These are phyloP conservation scores for Phytophthora rubi DNA, from an alignment of 352 stramenopile genomes.

Conservation along the genomic window DNA sequence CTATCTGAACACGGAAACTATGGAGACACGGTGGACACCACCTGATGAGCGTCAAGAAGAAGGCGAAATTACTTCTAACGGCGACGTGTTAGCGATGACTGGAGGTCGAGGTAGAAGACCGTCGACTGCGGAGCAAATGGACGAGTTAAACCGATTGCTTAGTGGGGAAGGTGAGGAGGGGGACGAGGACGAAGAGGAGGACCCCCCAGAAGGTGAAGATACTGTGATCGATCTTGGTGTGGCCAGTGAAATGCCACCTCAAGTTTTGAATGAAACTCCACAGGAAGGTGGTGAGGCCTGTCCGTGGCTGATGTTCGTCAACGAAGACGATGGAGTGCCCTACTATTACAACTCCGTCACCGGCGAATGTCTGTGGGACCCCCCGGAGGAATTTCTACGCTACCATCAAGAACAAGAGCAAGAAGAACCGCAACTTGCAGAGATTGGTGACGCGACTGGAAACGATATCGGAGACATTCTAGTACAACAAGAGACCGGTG, in stretches of 20 bases:
- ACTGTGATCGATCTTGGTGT: conserved; percentile 8
- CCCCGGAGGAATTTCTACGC: conserved; percentile 55
- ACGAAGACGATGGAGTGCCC: conserved; percentile 61
- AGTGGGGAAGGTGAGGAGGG: conserved; percentile 52
- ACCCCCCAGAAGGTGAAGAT: conserved; percentile 20
- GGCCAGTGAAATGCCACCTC: not conserved
- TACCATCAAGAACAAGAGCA: conserved; percentile 42
- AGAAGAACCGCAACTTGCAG: conserved; percentile 1
- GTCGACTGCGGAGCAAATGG: conserved; percentile 72
- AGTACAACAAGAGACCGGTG: not conserved
- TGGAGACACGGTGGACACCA: conserved; percentile 61
- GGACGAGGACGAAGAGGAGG: conserved; percentile 14
- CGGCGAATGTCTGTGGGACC: conserved; percentile 70
- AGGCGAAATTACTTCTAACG: not conserved
- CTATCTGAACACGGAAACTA: conserved; percentile 59
- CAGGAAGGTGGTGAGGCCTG: conserved; percentile 7
- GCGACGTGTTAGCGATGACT: conserved; percentile 12
- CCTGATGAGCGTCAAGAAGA: conserved; percentile 11
- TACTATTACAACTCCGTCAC: conserved; percentile 80
- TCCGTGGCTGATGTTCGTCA: conserved; percentile 75
- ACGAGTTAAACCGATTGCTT: conserved; percentile 57
- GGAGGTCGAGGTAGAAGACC: conserved; percentile 34
- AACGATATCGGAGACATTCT: not conserved
- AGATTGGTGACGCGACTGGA: not conserved
- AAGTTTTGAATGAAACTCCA: not conserved